Percentiles rank a stretch among this genome's conserved stretches.
These are phyloP conservation scores for Talaromyces sp. DNA, from an alignment of 2,329 filamentous ascomycete species.

Conservation along the genomic window DNA sequence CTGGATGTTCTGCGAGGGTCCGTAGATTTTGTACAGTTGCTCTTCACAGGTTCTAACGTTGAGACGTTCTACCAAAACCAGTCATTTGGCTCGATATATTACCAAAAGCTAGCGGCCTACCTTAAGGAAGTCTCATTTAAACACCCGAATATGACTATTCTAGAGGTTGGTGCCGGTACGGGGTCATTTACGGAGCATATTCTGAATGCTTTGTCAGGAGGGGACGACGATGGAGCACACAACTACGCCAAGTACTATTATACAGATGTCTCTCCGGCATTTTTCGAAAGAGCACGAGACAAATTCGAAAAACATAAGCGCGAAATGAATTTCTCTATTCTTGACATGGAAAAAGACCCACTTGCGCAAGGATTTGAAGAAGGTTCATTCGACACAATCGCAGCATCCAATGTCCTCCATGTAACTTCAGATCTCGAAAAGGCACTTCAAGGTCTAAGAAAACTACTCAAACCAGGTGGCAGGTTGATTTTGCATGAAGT, in stretches of 20 bases:
- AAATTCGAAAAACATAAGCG: neutral
- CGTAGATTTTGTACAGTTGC: neutral
- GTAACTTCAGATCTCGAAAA: conserved; percentile 26
- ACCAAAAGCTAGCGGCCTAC: neutral
- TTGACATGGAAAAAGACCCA: conserved; percentile 31
- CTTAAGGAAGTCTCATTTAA: neutral
- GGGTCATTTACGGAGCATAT: conserved; percentile 10
- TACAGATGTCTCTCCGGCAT: conserved; percentile 25
- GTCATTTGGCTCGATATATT: neutral
- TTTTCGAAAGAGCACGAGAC: conserved; percentile 20
- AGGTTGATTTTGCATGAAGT: conserved; percentile 46
- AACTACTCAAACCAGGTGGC: conserved; percentile 40
- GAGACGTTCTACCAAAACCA: neutral
- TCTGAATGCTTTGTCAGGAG: neutral
- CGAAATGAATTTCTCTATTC: conserved; percentile 25
- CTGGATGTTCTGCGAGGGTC: neutral
- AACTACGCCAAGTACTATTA: conserved; percentile 14
- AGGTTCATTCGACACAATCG: conserved; percentile 30
- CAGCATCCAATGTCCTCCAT: conserved; percentile 36
- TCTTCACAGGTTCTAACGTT: neutral
- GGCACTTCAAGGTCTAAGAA: conserved; percentile 26
- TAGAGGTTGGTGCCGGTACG: conserved; percentile 46
- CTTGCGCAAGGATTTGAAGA: conserved; percentile 29
- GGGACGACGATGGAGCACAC: neutral
- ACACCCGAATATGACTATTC: conserved; percentile 46